Conservation (phyloP, 2,329 filamentous ascomycete species). For the Neodidymelliopsis sp. region DNA sequence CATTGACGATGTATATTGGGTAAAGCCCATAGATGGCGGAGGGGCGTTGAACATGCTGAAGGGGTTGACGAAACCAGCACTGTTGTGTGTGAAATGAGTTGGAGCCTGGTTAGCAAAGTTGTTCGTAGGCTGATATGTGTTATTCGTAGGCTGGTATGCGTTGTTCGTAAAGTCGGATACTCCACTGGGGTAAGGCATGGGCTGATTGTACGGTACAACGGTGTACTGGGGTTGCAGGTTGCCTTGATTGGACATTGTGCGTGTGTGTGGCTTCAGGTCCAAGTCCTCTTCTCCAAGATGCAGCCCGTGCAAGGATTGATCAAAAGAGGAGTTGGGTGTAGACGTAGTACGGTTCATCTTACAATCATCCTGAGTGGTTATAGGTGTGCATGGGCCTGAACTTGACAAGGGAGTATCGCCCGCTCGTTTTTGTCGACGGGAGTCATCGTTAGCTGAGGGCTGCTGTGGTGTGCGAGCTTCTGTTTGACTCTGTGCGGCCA, state of each 20-base stretch:
- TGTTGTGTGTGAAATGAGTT: background rate
- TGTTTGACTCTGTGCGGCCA: background rate
- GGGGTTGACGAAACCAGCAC: constrained; percentile 14
- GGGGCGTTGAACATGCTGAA: constrained; percentile 14
- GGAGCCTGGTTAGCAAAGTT: constrained; percentile 5
- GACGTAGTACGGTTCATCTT: constrained; percentile 7
- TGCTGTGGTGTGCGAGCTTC: background rate
- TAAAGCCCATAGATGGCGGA: constrained; percentile 10
- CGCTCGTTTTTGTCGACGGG: background rate
- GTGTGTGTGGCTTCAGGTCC: constrained; percentile 20
- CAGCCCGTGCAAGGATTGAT: constrained; percentile 11
- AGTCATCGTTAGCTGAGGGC: background rate
- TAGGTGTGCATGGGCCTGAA: constrained; percentile 10
- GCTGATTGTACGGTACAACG: constrained; percentile 6
- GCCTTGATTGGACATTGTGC: constrained; percentile 4
- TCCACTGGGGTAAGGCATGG: constrained; percentile 13
- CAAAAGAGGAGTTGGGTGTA: constrained; percentile 17
- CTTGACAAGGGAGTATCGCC: background rate
- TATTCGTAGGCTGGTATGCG: constrained; percentile 5
- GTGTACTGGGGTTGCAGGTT: constrained; percentile 4
- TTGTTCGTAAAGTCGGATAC: constrained; percentile 8
- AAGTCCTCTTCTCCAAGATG: constrained; percentile 7
- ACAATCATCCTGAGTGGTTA: background rate
- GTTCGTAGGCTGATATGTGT: constrained; percentile 3
- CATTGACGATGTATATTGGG: background rate